These are phyloP conservation scores for Cymbopogon citratus DNA, from an alignment of 176 grass and related monocot species.

Conservation along the genomic window DNA sequence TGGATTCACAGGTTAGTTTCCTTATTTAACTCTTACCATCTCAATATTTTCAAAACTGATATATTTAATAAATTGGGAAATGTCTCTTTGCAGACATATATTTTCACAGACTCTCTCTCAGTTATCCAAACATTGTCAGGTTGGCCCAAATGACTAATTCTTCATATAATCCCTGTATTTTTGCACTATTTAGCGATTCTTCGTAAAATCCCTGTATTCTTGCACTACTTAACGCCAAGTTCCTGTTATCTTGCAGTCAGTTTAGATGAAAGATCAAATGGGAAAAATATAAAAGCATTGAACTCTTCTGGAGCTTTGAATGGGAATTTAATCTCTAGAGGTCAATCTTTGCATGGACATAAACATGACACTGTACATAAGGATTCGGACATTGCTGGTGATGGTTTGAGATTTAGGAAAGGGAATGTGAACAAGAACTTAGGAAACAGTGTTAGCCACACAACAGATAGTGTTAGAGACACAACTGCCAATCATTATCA, in stretches of 20 bases:
- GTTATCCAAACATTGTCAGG: conserved; percentile 89
- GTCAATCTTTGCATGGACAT: conserved; percentile 27
- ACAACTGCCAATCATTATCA: conserved; percentile 37
- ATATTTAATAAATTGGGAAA: conserved; percentile 2
- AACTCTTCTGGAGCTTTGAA: conserved; percentile 43
- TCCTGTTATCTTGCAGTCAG: conserved; percentile 46
- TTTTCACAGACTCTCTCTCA: conserved; percentile 82
- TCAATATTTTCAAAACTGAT: background rate
- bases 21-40: conserved; percentile 6
- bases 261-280: conserved; percentile 65
- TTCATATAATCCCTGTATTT: conserved; percentile 10
- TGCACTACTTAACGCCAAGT: conserved; percentile 4
- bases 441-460: conserved; percentile 22
- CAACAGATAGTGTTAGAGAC: conserved; percentile 14
- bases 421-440: conserved; percentile 29
- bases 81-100: conserved; percentile 69
- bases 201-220: conserved; percentile 3
- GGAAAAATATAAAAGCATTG: conserved; percentile 45
- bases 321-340: conserved; percentile 35
- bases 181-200: conserved; percentile 21
- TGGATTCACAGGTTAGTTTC: conserved; percentile 83
- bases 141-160: background rate
- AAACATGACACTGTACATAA: conserved; percentile 31
- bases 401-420: conserved; percentile 72
- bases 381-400: conserved; percentile 29